Evolutionary conservation across 345 rosid genomes (phyloP).

Genomic region (Lepidium sativum): DNA sequence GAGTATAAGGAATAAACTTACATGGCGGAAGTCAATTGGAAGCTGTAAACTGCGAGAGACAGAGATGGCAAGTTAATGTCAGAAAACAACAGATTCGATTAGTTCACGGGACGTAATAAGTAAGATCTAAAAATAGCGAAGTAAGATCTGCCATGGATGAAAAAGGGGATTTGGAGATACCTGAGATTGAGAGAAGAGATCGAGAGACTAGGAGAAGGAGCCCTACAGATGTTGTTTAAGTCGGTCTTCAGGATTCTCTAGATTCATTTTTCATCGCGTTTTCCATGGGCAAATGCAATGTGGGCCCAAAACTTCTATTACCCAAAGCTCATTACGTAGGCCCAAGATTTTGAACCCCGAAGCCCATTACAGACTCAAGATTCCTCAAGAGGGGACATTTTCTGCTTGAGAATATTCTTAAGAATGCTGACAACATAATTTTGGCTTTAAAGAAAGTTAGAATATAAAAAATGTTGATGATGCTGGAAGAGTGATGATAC

Average conservation of each 20-base stretch:
- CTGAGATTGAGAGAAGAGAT: conserved; percentile 23
- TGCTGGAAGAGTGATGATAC: background rate
- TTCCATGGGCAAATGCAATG: background rate
- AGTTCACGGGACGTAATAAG: background rate
- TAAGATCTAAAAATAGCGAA: background rate
- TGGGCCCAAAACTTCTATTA: conserved; percentile 1
- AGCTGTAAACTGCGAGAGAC: conserved; percentile 9
- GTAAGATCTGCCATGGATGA: background rate
- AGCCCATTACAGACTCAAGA: conserved; percentile 4
- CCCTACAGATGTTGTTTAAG: conserved; percentile 18
- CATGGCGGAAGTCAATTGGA: conserved; percentile 25
- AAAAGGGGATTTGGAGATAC: background rate
- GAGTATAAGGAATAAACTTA: conserved; percentile 6
- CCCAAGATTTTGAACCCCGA: background rate
- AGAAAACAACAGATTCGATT: background rate
- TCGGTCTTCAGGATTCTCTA: conserved; percentile 3
- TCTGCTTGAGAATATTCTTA: background rate
- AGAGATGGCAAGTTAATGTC: background rate
- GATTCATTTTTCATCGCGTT: conserved; percentile 17
- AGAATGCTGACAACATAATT: conserved; percentile 4
- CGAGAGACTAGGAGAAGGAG: conserved; percentile 16
- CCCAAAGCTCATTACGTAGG: background rate
- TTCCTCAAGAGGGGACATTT: background rate
- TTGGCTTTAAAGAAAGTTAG: conserved; percentile 2
- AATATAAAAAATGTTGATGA: background rate